Evolutionary conservation across 139 green algal genomes (phyloP), one percentile per base, ranked within the genome.

Genomic region (Tetraselmis striata): DNA sequence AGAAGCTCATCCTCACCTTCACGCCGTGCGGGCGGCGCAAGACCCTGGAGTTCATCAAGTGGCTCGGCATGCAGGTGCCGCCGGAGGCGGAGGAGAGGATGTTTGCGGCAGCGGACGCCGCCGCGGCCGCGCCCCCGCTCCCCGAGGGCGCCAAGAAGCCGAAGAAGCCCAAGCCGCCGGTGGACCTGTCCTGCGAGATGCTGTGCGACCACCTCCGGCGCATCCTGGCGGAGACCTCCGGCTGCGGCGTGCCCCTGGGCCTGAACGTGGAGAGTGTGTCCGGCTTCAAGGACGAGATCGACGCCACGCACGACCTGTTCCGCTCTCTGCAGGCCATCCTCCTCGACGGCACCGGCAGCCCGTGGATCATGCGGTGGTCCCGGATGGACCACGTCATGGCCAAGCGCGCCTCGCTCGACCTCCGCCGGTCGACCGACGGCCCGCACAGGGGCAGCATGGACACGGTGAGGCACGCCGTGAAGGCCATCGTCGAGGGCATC

Each of bases 281-380:
- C 77, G 84, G 84, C 80, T 84, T 84, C 28, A 84, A 84, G 77
- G 79, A 87, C n/a, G 80, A 87, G 67, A 82, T 84, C 25, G 76
- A 84, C 77, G 79, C 84, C 59, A 67, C 80, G 28, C 29, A 83
- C 75, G 59, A 79, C 1, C 59, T 87, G 24, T 84, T 87, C 77
- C 45, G 79, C 28, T 29, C 25, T 2, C 77, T 29, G 45, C 80
- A 87, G 59, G 2, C 75, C 18, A 45, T 84, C 22, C 59, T 81
- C 25, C 30, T 82, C 23, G 79, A 82, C 80, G 30, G n/a, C 30
- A 32, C 76, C 22, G 76, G 79, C 59, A 29, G 22, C 2, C 28
- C 30, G 32, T 85, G 78, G 77, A 18, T 23, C 29, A 26, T 82
- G 30, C 59, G 29, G 5, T 75, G 29, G n/a, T n/a, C n/a, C n/a